Conservation (phyloP, 345 rosid species). For the Lepidium africanum region DNA sequence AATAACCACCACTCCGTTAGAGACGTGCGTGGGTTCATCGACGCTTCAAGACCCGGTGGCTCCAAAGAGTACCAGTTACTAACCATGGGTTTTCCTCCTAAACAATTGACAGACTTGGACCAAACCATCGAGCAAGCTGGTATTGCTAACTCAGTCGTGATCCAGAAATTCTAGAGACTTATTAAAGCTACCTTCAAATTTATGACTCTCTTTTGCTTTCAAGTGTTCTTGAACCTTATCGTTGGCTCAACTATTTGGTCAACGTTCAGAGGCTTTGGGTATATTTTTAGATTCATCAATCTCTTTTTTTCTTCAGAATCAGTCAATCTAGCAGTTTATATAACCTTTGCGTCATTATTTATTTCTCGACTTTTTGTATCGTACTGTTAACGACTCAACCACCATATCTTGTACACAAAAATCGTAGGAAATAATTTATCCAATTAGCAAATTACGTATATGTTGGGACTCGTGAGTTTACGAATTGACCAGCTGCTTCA, state of each 20-base stretch:
- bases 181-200: not conserved
- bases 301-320: not conserved
- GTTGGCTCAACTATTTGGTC: not conserved
- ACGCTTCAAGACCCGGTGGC: slow-evolving; percentile 73
- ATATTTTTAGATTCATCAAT: not conserved
- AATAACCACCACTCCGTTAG: slow-evolving; percentile 53
- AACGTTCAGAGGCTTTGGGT: not conserved
- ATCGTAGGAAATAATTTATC: too few species aligned
- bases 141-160: slow-evolving; percentile 78
- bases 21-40: slow-evolving; percentile 73
- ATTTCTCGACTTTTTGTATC: not conserved
- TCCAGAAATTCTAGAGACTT: slow-evolving; percentile 70
- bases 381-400: not conserved
- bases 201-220: not conserved
- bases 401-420: not conserved
- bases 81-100: slow-evolving; percentile 97
- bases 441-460: not conserved
- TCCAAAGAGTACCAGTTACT: slow-evolving; percentile 60
- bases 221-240: not conserved
- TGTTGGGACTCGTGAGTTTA: slow-evolving; percentile 1
- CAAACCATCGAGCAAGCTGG: slow-evolving; percentile 93
- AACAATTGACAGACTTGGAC: slow-evolving; percentile 52
- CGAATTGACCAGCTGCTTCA: slow-evolving; percentile 13
- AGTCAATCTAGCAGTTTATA: not conserved
- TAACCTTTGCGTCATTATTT: not conserved